Conservation (phyloP, 2,329 filamentous ascomycete genomes). For the Monilinia vaccinii-corymbosi region DNA sequence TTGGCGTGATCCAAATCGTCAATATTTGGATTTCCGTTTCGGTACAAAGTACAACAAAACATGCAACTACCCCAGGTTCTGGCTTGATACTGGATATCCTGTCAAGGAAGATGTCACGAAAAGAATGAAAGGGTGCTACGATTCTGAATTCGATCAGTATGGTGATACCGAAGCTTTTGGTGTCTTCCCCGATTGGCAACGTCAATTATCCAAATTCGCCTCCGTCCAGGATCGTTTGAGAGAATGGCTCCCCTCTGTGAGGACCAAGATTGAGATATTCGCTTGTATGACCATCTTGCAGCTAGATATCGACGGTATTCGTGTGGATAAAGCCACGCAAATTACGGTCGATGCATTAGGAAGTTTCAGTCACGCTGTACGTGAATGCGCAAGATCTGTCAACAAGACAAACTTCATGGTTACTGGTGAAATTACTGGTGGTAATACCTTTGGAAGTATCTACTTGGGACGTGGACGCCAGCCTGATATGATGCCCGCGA, state of each 20-base stretch:
- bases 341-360: constrained; percentile 52
- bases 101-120: constrained; percentile 36
- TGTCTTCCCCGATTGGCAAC: constrained; percentile 52
- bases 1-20: constrained; percentile 43
- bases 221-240: constrained; percentile 58
- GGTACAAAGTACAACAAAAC: constrained; percentile 45
- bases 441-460: constrained; percentile 50
- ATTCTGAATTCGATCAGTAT: constrained; percentile 51
- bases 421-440: constrained; percentile 53
- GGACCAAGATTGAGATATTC: constrained; percentile 48
- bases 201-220: constrained; percentile 56
- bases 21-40: constrained; percentile 50
- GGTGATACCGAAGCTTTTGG: constrained; percentile 52
- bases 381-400: constrained; percentile 45
- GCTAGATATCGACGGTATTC: constrained; percentile 58
- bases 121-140: constrained; percentile 45
- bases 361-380: constrained; percentile 46
- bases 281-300: constrained; percentile 54
- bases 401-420: constrained; percentile 57
- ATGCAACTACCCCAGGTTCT: constrained; percentile 53
- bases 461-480: constrained; percentile 55
- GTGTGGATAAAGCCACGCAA: constrained; percentile 58
- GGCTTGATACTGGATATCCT: constrained; percentile 42
- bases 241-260: constrained; percentile 51
- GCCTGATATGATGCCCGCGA: constrained; percentile 41